Conservation (phyloP, 768 basidiomycete species). For the Cytidiella melzeri region DNA sequence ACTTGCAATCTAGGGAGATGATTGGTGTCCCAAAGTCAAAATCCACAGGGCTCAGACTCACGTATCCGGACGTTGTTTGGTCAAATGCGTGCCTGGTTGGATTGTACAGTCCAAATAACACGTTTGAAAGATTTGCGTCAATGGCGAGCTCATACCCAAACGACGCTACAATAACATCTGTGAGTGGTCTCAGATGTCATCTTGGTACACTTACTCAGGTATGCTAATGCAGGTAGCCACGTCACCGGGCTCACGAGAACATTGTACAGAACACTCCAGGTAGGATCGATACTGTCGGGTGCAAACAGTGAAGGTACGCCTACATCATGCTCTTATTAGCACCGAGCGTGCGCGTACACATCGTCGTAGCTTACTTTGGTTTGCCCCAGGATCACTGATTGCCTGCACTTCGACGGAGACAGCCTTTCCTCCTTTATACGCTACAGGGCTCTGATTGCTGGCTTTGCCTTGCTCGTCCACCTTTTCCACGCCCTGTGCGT, state of each 20-base stretch:
- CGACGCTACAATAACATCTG: conserved; percentile 24
- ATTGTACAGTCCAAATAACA: conserved; percentile 34
- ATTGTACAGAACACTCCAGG: neutral
- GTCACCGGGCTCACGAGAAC: conserved; percentile 40
- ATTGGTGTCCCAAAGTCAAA: too few relatives aligned
- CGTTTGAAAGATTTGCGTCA: conserved; percentile 45
- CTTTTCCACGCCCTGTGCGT: too few relatives aligned
- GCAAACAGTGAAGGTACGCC: too few relatives aligned
- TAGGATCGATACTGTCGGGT: neutral
- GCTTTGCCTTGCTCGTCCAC: too few relatives aligned
- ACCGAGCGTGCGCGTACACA: too few relatives aligned
- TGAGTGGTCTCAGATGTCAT: neutral
- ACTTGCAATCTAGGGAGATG: conserved; percentile 20
- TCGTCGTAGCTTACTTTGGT: too few relatives aligned
- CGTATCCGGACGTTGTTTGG: conserved; percentile 48
- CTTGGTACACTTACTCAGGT: conserved; percentile 18
- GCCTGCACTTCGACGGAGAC: too few relatives aligned
- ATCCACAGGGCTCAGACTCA: conserved; percentile 7
- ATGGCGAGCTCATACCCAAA: conserved; percentile 56
- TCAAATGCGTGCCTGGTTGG: conserved; percentile 28
- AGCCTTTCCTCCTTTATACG: too few relatives aligned
- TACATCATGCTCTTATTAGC: too few relatives aligned
- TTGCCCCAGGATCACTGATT: too few relatives aligned
- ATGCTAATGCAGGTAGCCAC: conserved; percentile 49
- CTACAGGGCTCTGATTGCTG: too few relatives aligned